Base-by-base conservation (phyloP, 371 early-diverging fungal species). In the Entomophthora muscae region DNA sequence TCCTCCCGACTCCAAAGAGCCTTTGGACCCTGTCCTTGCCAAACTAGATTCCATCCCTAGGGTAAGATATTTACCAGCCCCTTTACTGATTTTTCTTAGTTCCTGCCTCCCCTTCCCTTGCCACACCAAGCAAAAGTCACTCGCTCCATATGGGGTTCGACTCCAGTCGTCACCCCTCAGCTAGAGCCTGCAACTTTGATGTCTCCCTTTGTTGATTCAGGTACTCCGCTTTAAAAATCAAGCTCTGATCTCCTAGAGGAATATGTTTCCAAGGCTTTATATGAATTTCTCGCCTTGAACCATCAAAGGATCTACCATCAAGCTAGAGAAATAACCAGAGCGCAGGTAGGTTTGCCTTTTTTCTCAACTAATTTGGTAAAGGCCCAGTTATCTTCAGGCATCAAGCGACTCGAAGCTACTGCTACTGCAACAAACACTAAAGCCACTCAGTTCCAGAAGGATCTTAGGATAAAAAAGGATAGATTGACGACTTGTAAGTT, bases 361-460 rank as follows among this genome's bases (percentile, higher is more conserved):
- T 2, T 17, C 21, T 31, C 17, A 2, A 27, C 21, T 21, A 26
- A 2, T 26, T 31, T 29, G 21, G 21, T 29, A 29, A 31, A 57
- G 58, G 58, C 58, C 3, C 58, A 57, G 29, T 21, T 57, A 57
- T 26, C 31, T 28, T 57, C 58, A 31, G 31, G 58, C 31, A 57
- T 57, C 31, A 57, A 57, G 26, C 31, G 26, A 31, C 29, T 57
- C 12, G 58, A 57, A 31, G 31, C 26, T 57, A 57, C 58, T 21
- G 58, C 58, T 26, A 31, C 17, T 3, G 26, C 58, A 57, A 31
- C 58, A 13, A 29, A 29, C 58, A 29, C 58, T 29, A 29, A 12
- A 13, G 31, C 58, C 17, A 13, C 31, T 3, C 29, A 57, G 10
- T 29, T 22, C 21, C 12, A 57, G 17, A 26, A 57, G 26, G 26